A percentile compares a stretch with the other conserved stretches of the same genome.
Evolutionary conservation across 208 protist species (phyloP).

Genomic region (Trypanosoma theileri): DNA sequence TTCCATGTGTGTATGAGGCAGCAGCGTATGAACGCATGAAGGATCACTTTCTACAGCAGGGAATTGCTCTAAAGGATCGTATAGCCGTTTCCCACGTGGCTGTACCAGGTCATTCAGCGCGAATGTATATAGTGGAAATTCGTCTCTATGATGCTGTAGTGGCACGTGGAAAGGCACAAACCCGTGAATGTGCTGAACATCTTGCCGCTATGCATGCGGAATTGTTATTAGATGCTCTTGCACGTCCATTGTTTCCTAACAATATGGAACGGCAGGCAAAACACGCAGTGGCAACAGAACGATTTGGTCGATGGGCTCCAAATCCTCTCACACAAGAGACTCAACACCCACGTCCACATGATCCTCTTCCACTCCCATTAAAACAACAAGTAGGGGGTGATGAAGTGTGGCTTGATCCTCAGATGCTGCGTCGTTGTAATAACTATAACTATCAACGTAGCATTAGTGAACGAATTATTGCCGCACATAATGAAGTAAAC

Average conservation of each 20-base stretch:
- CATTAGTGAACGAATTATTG: slow-evolving; percentile 59
- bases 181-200: slow-evolving; percentile 52
- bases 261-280: slow-evolving; percentile 49
- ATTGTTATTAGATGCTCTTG: slow-evolving; percentile 71
- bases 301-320: slow-evolving; percentile 75
- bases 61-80: slow-evolving; percentile 38
- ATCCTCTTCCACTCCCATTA: slow-evolving; percentile 63
- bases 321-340: slow-evolving; percentile 36
- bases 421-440: slow-evolving; percentile 18
- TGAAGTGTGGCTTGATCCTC: slow-evolving; percentile 61
- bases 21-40: slow-evolving; percentile 48
- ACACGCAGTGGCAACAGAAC: slow-evolving; percentile 52
- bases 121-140: slow-evolving; percentile 65
- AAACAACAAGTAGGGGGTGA: slow-evolving; percentile 75
- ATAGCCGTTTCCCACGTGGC: slow-evolving; percentile 33
- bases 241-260: slow-evolving; percentile 52
- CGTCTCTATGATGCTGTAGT: slow-evolving; percentile 37
- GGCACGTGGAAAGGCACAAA: slow-evolving; percentile 60
- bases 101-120: slow-evolving; percentile 32
- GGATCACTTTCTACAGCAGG: slow-evolving; percentile 66
- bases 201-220: slow-evolving; percentile 85
- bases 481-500: slow-evolving; percentile 54
- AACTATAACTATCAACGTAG: slow-evolving; percentile 32
- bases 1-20: slow-evolving; percentile 71
- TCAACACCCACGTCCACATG: slow-evolving; percentile 35